Conservation (phyloP, 2,329 filamentous ascomycete genomes). For the Aspergillus spinulosporus region DNA sequence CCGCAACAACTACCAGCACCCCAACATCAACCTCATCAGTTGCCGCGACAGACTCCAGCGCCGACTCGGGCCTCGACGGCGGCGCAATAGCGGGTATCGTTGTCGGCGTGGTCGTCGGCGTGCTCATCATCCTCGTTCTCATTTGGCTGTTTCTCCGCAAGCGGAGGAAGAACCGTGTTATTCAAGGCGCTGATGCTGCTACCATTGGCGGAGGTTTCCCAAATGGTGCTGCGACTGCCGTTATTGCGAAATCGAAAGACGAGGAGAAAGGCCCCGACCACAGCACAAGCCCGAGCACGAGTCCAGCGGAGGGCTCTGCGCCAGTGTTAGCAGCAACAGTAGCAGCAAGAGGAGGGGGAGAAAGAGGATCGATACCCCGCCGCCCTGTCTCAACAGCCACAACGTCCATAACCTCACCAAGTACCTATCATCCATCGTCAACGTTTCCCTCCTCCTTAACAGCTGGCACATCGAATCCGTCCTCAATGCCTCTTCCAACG, state of each 20-base stretch:
- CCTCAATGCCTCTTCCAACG: conserved; percentile 6
- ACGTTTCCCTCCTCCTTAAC: conserved; percentile 16
- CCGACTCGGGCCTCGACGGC: conserved; percentile 1
- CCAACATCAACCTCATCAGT: neutral
- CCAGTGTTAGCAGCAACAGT: neutral
- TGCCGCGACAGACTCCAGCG: neutral
- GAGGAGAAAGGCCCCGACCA: neutral
- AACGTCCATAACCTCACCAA: neutral
- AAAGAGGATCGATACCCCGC: neutral
- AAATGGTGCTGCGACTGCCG: neutral
- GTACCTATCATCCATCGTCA: neutral
- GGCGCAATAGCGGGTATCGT: conserved; percentile 14
- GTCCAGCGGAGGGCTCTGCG: neutral
- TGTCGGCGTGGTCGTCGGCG: conserved; percentile 5
- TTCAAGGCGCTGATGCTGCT: neutral
- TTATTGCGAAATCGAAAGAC: neutral
- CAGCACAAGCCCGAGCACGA: neutral
- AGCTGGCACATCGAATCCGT: conserved; percentile 5
- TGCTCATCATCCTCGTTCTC: conserved; percentile 5
- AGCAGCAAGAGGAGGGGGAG: neutral
- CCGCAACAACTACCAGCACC: conserved; percentile 3
- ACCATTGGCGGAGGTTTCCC: neutral
- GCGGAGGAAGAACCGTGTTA: conserved; percentile 1
- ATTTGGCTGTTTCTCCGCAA: conserved; percentile 6
- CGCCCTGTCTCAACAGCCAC: conserved; percentile 2